Evolutionary conservation across 352 stramenopile genomes (phyloP), one percentile per base, ranked within the genome.

Genomic region (Phytophthora meadii): DNA sequence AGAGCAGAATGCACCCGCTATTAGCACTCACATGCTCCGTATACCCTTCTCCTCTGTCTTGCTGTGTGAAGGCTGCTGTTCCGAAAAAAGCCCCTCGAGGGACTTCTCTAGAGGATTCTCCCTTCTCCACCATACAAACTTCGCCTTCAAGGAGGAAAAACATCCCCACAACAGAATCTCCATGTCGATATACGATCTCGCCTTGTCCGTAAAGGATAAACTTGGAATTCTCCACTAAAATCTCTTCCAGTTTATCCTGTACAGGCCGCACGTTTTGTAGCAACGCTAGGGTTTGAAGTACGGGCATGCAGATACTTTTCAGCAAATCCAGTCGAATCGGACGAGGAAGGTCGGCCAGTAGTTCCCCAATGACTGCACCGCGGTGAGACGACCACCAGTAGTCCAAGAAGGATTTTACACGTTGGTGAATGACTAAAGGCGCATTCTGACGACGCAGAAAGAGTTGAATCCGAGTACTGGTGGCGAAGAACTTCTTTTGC

Each of bases 351-450:
- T 88, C 81, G 9, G 72, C 58, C 0, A 90, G 52, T 1, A 90
- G 53, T 11, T 88, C 74, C 4, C 68, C 69, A 11, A 78, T 79
- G 3, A 78, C 72, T 0, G 81, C 81, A 8, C 81, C 81, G 1
- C 81, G 79, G 44, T 88, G 81, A 0, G 77, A 79, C 1, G 76
- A 85, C 81, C 81, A 90, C 81, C 81, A 90, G 58, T 87, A 90
- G 49, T 90, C 81, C 12, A 90, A 53, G 48, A 88, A 90, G 0
- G 81, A 72, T 34, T 87, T 82, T 1, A 88, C 79, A 2, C 81
- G 79, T 5, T 82, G 72, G 15, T 87, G 68, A 28, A 90, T 75
- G 1, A 58, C 58, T 8, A 78, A 41, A 11, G 81, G 77, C 0
- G 77, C 79, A 10, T 77, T 87, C 39, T 90, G 81, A 0, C 77